Evolutionary conservation across 1,139 yeast genomes (phyloP), one percentile per base, ranked within the genome.

Genomic region (Taphrina confusa): DNA sequence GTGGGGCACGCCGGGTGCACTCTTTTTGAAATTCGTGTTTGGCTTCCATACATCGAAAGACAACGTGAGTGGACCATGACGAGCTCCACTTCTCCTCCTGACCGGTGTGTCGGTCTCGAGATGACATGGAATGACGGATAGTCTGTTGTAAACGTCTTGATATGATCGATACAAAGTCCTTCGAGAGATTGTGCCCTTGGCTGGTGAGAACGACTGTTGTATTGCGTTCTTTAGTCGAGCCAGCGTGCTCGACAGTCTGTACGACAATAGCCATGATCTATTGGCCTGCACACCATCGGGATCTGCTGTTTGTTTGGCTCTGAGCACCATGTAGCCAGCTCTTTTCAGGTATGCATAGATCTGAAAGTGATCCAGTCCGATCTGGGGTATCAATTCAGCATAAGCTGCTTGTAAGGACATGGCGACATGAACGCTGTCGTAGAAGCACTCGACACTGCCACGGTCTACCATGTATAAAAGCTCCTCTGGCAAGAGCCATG

Each of bases 31-130:
- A 8, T 72, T 72, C 0, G 85, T 80, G 1, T 79, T 76, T 0
- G 97, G 97, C 71, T 87, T 90, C 97, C 97, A 91, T 1, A 88
- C 88, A 67, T 86, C 79, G 67, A 78, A 90, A 0, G 78, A 73
- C 22, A 75, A 67, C 54, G 69, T 72, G 36, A 73, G 68, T 2
- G 71, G 67, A 14, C 16, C n/a, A 18, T 11, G 34, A 9, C 23
- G 2, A 9, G 6, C n/a, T 8, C 25, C 11, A 20, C 4, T 27
- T n/a, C 18, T 8, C 44, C 16, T 36, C 25, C 30, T 20, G 18
- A 11, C 14, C 28, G 6, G 28, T 9, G 14, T 27, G 42, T 12
- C 23, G 12, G 31, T 14, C 18, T 34, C 20, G 14, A 33, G 34
- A 20, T 47, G 57, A 36, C 44, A 45, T 2, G 47, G 55, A n/a